Conservation (phyloP, 805 yeast species). For the Saturnispora hagleri region DNA sequence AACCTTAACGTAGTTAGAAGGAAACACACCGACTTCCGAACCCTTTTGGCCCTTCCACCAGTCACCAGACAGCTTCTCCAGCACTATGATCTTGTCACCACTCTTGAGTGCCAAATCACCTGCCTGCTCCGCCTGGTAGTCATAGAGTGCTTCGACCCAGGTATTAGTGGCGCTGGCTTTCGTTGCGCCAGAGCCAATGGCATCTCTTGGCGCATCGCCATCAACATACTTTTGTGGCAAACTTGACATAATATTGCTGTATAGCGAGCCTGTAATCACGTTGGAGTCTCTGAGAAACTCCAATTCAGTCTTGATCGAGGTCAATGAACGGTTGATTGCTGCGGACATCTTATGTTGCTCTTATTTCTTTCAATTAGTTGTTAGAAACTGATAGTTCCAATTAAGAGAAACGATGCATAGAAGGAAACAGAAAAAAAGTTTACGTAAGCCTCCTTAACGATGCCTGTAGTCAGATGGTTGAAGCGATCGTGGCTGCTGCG, state of each 20-base stretch:
- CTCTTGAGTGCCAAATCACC: conserved; percentile 58
- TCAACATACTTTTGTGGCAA: conserved; percentile 51
- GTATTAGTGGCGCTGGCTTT: conserved; percentile 22
- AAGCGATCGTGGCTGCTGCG: not conserved
- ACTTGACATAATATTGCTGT: conserved; percentile 23
- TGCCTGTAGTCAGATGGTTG: not conserved
- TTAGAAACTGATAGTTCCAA: not conserved
- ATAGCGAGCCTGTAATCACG: conserved; percentile 53
- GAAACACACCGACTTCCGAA: conserved; percentile 72
- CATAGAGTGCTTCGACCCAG: conserved; percentile 59
- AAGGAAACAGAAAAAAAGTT: not conserved
- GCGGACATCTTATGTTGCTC: conserved; percentile 33
- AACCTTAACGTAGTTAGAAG: conserved; percentile 58
- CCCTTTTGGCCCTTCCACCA: conserved; percentile 83
- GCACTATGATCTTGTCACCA: conserved; percentile 63
- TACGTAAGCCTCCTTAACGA: not conserved
- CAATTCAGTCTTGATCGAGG: conserved; percentile 61
- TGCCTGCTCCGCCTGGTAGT: conserved; percentile 61
- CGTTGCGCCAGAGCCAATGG: not conserved
- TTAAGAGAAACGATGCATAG: not conserved
- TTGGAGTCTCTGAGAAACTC: conserved; percentile 71
- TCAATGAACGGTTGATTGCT: conserved; percentile 66
- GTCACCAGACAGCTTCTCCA: conserved; percentile 68
- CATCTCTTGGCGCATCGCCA: conserved; percentile 26
- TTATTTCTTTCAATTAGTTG: not conserved